Conservation (phyloP, 306 rosid species). For the Medicago truncatula region DNA sequence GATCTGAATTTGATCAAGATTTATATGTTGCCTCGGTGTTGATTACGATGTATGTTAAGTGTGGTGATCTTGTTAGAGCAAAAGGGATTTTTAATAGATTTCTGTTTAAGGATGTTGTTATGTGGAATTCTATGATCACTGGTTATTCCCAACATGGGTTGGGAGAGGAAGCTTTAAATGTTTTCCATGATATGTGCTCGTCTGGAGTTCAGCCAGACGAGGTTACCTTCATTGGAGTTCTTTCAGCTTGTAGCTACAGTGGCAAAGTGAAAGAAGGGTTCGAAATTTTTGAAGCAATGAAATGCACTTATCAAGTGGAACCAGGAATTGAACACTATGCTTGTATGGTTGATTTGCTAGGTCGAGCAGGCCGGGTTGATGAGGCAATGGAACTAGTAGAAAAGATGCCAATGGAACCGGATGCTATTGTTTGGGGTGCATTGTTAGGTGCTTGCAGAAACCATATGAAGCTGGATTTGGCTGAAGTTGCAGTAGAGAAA, state of each 20-base stretch:
- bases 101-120: slow-evolving; percentile 55
- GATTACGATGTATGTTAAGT: slow-evolving; percentile 67
- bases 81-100: slow-evolving; percentile 55
- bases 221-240: slow-evolving; percentile 71
- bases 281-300: slow-evolving; percentile 55
- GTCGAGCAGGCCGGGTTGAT: slow-evolving; percentile 61
- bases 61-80: slow-evolving; percentile 63
- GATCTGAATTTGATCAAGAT: slow-evolving; percentile 54
- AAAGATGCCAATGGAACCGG: slow-evolving; percentile 68
- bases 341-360: slow-evolving; percentile 72
- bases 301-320: slow-evolving; percentile 56
- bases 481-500: slow-evolving; percentile 63
- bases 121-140: slow-evolving; percentile 75
- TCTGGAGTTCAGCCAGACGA: slow-evolving; percentile 53
- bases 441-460: slow-evolving; percentile 63
- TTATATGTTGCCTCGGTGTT: slow-evolving; percentile 59
- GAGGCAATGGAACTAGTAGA: slow-evolving; percentile 63
- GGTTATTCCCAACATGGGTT: slow-evolving; percentile 75
- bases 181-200: slow-evolving; percentile 60
- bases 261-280: slow-evolving; percentile 60
- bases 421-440: slow-evolving; percentile 73
- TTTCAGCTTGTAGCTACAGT: slow-evolving; percentile 68
- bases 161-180: slow-evolving; percentile 58
- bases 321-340: slow-evolving; percentile 63
- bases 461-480: slow-evolving; percentile 60